Base-by-base conservation (phyloP, 1,139 yeast genomes). In the Blastobotrys serpentis region DNA sequence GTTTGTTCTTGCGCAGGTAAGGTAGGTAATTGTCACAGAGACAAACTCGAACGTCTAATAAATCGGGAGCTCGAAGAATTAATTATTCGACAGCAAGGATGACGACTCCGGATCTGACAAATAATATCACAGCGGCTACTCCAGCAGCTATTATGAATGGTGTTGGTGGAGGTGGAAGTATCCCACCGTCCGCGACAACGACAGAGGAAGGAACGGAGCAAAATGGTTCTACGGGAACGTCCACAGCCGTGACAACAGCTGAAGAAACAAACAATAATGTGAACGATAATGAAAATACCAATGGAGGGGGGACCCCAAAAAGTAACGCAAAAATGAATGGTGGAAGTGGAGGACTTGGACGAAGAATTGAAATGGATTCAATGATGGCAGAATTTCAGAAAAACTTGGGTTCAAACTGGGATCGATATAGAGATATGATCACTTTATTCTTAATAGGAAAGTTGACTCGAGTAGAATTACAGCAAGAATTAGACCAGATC, bases 361-460 rank as follows among this genome's bases (percentile, higher is more conserved):
- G 58, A 54, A 72, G 95, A 53, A 72, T 84, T 33, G 95, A 88
- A 54, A 76, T 90, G 23, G 94, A 86, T 57, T 66, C 71, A 2
- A 73, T 88, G 53, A 87, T 90, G 63, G 75, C 79, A 43, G 90
- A 85, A 52, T 79, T 90, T 55, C 92, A 86, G 55, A 74, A 75
- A 48, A 73, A 76, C 51, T 66, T 90, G 50, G 97, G 97, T 0
- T 71, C 69, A 8, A 76, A 79, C 53, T 90, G 98, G 98, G 92
- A 85, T 56, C 78, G 78, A 52, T 90, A 90, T 66, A 92, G 95
- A 55, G 86, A 84, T 53, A 76, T 87, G 5, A 75, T 90, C 33
- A 82, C 94, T 52, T 71, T 79, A 47, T 90, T 87, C 58, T 73
- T 90, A 34, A 77, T 56, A 14, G 65, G 64, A 7, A 83, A 82